Evolutionary conservation across 2,329 filamentous ascomycete genomes (phyloP).

Genomic region (Talaromyces sp.): DNA sequence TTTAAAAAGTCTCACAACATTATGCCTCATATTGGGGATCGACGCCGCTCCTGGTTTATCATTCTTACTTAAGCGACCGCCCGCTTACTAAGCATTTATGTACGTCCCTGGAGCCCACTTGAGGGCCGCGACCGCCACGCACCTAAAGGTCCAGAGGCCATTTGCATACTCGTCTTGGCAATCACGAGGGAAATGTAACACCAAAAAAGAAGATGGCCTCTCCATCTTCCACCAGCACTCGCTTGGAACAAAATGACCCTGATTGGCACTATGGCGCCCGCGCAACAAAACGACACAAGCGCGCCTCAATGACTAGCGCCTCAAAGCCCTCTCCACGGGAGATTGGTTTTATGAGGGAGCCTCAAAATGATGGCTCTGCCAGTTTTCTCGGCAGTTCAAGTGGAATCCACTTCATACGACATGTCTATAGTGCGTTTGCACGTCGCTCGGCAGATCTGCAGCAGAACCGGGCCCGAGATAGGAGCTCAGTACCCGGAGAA

Average conservation of each 20-base stretch:
- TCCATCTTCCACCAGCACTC: constrained; percentile 16
- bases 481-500: constrained; percentile 58
- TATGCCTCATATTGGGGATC: neutral
- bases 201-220: constrained; percentile 9
- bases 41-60: neutral
- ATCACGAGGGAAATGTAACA: neutral
- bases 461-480: constrained; percentile 32
- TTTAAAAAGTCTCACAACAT: too few relatives aligned
- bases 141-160: neutral
- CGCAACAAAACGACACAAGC: constrained; percentile 32
- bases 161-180: neutral
- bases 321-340: constrained; percentile 38
- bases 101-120: too few relatives aligned
- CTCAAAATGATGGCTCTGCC: constrained; percentile 50
- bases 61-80: too few relatives aligned
- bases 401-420: constrained; percentile 62
- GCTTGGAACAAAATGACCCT: constrained; percentile 16
- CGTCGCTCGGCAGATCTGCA: constrained; percentile 35
- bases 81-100: neutral
- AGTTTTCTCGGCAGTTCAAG: constrained; percentile 62
- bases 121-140: too few relatives aligned
- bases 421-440: constrained; percentile 56
- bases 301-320: constrained; percentile 14
- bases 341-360: constrained; percentile 57
- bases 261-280: constrained; percentile 24